Evolutionary conservation across 805 yeast genomes (phyloP), one percentile per base, ranked within the genome.

Genomic region (Nakazawaea laoshanensis): DNA sequence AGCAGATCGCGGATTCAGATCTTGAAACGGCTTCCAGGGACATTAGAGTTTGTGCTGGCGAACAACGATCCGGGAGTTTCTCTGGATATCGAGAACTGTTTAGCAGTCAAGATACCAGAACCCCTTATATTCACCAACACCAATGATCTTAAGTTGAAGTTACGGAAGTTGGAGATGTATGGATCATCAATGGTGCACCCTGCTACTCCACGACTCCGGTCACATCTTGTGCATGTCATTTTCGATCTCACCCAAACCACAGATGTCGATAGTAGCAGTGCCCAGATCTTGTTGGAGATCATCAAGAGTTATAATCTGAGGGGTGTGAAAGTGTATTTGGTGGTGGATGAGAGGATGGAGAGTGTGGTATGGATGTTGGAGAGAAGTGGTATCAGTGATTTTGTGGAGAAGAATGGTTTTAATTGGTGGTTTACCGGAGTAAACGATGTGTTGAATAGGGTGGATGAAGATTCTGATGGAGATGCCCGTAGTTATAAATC

Each of bases 61-160:
- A 63, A 55, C 24, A 47, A 48, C 17, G 42, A 40, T 33, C n/a
- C 28, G 3, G n/a, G 19, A 14, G 13, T 20, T 27, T 19, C 19
- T 10, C 57, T 67, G 44, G 69, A 62, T 24, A 61, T 80, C 30
- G 83, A 78, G 42, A 87, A 86, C 0, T 80, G 87, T 35, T 59
- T 88, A 22, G 73, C 86, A 19, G 80, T 87, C 23, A 80, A 78
- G 42, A 71, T 87, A 27, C 87, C 95, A 0, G 96, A 87, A 48
- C 95, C 96, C 2, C 61, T 87, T 39, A 84, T 88, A 4, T 87
- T 87, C 54, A 85, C 94, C 24, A 87, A 88, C 52, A 69, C 88
- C 6, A 80, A 80, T 18, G 94, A 84, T 44, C 60, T 87, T 40
- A 74, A 79, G 40, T 63, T 70, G 36, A 62, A 89, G 23, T 58